phyloP scores from a whole-genome alignment of 2,329 filamentous ascomycete genomes.

The Pseudocercospora vitis region DNA sequence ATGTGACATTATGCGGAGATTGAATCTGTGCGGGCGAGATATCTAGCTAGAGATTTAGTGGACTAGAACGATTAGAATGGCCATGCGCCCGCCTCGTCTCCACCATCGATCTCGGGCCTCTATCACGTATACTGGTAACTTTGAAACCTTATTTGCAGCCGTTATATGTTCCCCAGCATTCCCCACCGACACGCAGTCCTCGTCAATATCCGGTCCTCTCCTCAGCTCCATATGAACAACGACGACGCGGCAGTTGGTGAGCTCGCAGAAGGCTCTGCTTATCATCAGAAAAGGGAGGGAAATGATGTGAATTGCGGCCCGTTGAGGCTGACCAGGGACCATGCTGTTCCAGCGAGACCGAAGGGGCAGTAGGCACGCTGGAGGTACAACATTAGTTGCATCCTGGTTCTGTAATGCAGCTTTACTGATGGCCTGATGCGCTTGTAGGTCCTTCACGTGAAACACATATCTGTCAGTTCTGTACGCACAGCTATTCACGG shows the following conservation, averaged over 20 bases:
- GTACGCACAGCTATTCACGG: background rate
- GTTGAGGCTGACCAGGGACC: background rate
- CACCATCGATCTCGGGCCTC: background rate
- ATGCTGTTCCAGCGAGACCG: slow-evolving; percentile 6
- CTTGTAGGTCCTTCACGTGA: background rate
- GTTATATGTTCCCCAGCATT: background rate
- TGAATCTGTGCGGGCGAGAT: background rate
- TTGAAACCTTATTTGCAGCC: background rate
- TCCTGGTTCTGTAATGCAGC: background rate
- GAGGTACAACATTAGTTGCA: background rate
- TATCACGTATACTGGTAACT: background rate
- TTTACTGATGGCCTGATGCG: background rate
- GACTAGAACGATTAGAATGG: background rate
- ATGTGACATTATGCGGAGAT: background rate
- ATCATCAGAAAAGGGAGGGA: background rate
- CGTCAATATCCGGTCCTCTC: background rate
- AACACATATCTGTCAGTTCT: background rate
- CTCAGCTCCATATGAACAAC: background rate
- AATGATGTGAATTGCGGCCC: background rate
- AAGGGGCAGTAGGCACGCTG: background rate
- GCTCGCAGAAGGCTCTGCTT: background rate
- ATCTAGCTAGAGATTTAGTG: no score
- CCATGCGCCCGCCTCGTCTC: background rate
- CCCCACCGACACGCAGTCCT: background rate
- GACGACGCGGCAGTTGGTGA: background rate